Conservation (phyloP, 2,329 filamentous ascomycete species). For the Penicillium rolfsii region DNA sequence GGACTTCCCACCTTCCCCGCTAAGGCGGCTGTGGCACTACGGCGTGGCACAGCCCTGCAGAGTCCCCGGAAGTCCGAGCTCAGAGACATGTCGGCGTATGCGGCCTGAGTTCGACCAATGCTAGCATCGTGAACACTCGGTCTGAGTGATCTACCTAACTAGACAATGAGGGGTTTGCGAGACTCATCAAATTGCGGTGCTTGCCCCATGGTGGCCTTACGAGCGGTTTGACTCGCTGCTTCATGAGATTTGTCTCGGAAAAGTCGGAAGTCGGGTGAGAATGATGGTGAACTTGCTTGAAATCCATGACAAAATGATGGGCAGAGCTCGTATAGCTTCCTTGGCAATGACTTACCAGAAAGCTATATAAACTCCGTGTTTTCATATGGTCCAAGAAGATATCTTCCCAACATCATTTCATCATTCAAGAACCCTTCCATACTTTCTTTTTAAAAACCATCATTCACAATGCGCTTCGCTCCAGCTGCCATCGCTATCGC, state of each 20-base stretch:
- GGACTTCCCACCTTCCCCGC: slow-evolving; percentile 7
- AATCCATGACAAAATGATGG: neutral
- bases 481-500: slow-evolving; percentile 35
- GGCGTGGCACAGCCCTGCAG: slow-evolving; percentile 8
- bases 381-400: neutral
- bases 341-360: neutral
- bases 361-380: neutral
- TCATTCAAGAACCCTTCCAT: neutral
- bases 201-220: neutral
- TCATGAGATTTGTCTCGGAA: neutral
- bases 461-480: slow-evolving; percentile 38
- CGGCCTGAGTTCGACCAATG: neutral
- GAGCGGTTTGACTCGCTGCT: neutral
- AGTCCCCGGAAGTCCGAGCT: neutral
- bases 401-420: neutral
- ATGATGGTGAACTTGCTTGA: neutral
- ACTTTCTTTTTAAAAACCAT: neutral
- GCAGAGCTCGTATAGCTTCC: neutral
- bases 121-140: slow-evolving; percentile 1
- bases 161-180: neutral
- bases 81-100: neutral
- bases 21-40: slow-evolving; percentile 8
- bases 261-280: neutral
- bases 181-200: neutral
- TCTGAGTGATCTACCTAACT: neutral